phyloP scores from a whole-genome alignment of 495 filamentous ascomycete species.

The Penicillium pancosmium region DNA sequence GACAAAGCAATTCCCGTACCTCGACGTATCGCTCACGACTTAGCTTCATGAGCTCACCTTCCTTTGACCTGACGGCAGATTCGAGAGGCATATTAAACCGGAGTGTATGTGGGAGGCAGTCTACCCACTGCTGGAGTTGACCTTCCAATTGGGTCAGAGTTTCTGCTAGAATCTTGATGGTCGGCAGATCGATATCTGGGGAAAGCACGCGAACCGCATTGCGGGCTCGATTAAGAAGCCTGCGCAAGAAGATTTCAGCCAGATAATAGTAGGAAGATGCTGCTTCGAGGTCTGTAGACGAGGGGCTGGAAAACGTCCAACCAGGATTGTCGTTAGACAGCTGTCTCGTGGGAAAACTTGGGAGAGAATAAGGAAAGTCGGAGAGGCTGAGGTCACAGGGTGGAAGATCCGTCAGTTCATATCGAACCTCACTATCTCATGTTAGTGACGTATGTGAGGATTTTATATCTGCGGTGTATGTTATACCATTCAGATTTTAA shows the following conservation, averaged over 20 bases:
- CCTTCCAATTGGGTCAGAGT: slow-evolving; percentile 35
- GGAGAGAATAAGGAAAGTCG: slow-evolving; percentile 39
- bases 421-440: slow-evolving; percentile 35
- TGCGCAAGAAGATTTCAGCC: slow-evolving; percentile 42
- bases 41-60: slow-evolving; percentile 39
- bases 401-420: slow-evolving; percentile 34
- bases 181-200: slow-evolving; percentile 29
- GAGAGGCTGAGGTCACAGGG: slow-evolving; percentile 35
- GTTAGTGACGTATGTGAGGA: not conserved
- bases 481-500: slow-evolving; percentile 41
- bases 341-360: slow-evolving; percentile 30
- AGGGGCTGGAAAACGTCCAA: slow-evolving; percentile 24
- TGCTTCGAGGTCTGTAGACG: slow-evolving; percentile 28
- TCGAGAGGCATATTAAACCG: slow-evolving; percentile 36
- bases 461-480: not conserved
- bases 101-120: slow-evolving; percentile 34
- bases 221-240: slow-evolving; percentile 40
- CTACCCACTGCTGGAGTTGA: slow-evolving; percentile 41
- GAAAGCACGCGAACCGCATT: slow-evolving; percentile 38
- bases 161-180: slow-evolving; percentile 29
- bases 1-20: slow-evolving; percentile 42
- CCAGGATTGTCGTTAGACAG: slow-evolving; percentile 16
- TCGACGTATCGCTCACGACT: slow-evolving; percentile 42
- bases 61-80: slow-evolving; percentile 22
- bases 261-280: slow-evolving; percentile 43